Percentiles rank a stretch among this genome's conserved stretches.
Conservation (phyloP, 768 basidiomycete genomes). For the Tephrocybe sp. region DNA sequence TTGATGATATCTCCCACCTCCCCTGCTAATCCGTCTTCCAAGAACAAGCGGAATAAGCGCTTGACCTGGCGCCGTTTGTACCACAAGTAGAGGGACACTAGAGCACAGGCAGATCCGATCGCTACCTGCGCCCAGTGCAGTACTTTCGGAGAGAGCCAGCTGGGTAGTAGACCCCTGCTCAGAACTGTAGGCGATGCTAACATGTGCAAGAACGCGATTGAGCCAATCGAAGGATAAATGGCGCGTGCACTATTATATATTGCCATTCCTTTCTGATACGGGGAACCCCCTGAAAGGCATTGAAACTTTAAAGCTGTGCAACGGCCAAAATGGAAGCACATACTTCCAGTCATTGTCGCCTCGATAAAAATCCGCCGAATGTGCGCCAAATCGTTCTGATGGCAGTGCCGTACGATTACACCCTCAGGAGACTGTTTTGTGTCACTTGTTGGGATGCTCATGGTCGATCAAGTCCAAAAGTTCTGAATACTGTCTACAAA, state of each 20-base stretch:
- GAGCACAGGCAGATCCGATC: not conserved
- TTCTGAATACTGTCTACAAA: not conserved
- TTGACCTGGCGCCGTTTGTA: not conserved
- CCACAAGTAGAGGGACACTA: slow-evolving; percentile 4
- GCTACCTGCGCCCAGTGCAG: not conserved
- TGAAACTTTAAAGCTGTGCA: not conserved
- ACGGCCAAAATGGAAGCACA: not conserved
- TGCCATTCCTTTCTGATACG: slow-evolving; percentile 7
- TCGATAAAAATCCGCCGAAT: slow-evolving; percentile 11
- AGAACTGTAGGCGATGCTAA: not conserved
- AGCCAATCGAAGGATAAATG: not conserved
- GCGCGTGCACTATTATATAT: not conserved
- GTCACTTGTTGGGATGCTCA: not conserved
- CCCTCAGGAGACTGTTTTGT: not conserved
- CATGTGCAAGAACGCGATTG: not conserved
- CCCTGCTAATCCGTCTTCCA: slow-evolving; percentile 6
- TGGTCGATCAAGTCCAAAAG: not conserved
- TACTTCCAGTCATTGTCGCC: slow-evolving; percentile 14
- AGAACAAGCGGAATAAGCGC: slow-evolving; percentile 3
- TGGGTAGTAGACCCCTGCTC: not conserved
- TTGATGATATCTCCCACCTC: slow-evolving; percentile 13
- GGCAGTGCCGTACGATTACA: slow-evolving; percentile 9
- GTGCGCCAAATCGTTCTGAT: slow-evolving; percentile 10
- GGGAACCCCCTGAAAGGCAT: slow-evolving; percentile 8
- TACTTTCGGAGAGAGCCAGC: not conserved